A percentile compares a stretch with the other conserved stretches of the same genome.
Conservation (phyloP, 2,329 filamentous ascomycete genomes). For the Ophiostoma perfectum region DNA sequence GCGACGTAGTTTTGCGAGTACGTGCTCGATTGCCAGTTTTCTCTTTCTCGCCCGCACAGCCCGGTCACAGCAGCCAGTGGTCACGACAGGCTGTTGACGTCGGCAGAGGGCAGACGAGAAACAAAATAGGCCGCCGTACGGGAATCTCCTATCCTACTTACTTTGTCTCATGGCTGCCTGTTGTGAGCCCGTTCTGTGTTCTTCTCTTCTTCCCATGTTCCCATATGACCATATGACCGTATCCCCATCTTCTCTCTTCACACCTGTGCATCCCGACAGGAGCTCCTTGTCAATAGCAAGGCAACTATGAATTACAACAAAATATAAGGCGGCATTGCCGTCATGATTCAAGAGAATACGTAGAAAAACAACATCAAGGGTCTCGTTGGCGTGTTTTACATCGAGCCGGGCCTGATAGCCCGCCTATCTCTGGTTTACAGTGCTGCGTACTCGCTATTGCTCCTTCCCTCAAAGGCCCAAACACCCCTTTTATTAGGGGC, state of each 20-base stretch:
- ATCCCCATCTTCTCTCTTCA: neutral
- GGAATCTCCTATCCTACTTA: neutral
- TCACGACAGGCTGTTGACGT: neutral
- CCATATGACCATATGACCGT: too few species aligned
- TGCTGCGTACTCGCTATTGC: neutral
- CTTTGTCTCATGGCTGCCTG: neutral
- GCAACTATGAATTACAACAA: neutral
- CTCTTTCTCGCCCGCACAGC: neutral
- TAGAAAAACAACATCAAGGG: neutral
- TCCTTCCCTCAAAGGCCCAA: neutral
- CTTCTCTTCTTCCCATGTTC: neutral
- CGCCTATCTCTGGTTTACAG: neutral
- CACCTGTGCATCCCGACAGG: neutral
- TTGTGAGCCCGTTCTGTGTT: neutral
- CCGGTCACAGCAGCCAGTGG: neutral
- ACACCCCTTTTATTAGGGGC: slow-evolving; percentile 3
- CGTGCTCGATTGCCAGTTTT: neutral
- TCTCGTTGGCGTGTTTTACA: slow-evolving; percentile 3
- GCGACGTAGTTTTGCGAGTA: too few species aligned
- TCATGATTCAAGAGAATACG: neutral
- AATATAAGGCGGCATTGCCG: neutral
- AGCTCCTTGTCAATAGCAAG: neutral
- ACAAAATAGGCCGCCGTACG: neutral
- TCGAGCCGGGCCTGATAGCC: neutral
- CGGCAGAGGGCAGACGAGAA: neutral